Evolutionary conservation across 1,284 basidiomycete species (phyloP).

Genomic region (Tilletia walkeri): DNA sequence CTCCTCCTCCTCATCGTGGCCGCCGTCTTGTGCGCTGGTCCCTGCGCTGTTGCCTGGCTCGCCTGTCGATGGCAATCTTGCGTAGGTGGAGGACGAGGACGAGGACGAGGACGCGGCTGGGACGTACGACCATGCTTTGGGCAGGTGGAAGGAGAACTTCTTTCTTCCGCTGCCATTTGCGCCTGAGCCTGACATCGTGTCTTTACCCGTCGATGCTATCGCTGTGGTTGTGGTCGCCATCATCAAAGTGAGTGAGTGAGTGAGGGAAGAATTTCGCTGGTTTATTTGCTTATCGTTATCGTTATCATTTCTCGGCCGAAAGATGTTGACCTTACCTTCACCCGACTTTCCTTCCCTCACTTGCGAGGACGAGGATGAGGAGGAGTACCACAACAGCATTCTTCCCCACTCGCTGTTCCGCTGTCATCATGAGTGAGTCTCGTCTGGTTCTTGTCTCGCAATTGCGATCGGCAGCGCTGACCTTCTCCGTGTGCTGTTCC

Average conservation of each 20-base stretch:
- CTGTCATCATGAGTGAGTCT: too few species aligned
- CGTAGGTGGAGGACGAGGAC: background rate
- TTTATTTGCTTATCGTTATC: background rate
- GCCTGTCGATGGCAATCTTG: background rate
- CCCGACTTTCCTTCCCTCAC: too few species aligned
- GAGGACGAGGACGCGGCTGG: background rate
- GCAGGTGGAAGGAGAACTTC: background rate
- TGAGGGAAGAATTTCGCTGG: too few species aligned
- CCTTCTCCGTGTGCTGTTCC: too few species aligned
- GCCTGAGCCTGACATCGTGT: too few species aligned
- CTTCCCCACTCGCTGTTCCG: too few species aligned
- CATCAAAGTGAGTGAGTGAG: too few species aligned
- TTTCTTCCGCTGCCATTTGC: background rate
- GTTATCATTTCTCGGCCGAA: conserved; percentile 1
- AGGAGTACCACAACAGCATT: background rate
- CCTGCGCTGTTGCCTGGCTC: background rate
- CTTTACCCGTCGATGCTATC: too few species aligned
- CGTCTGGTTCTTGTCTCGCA: too few species aligned
- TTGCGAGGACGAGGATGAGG: background rate
- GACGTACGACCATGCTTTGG: conserved; percentile 1
- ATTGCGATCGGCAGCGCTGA: too few species aligned
- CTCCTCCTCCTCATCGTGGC: background rate
- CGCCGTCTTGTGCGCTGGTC: too few species aligned
- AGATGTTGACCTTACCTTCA: background rate
- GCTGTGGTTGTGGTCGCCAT: too few species aligned